Percentiles rank a stretch among this genome's conserved stretches.
phyloP scores from a whole-genome alignment of 148 eudicot genomes.

The Rhododendron griersonianum region DNA sequence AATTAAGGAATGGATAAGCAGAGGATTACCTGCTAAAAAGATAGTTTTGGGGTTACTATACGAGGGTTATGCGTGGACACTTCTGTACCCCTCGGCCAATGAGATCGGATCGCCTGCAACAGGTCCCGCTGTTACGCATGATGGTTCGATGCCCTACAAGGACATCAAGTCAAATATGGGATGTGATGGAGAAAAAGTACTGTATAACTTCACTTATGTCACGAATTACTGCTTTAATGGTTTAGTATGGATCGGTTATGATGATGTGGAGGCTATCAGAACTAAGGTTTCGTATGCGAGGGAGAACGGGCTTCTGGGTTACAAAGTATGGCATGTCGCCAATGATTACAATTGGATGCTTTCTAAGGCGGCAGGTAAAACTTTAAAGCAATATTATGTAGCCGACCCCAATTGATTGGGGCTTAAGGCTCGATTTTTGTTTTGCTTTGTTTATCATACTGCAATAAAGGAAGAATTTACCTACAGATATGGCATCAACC shows the following conservation, averaged over 20 bases:
- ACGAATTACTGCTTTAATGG: constrained; percentile 26
- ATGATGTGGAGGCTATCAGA: constrained; percentile 36
- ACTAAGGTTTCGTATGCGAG: constrained; percentile 43
- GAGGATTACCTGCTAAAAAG: constrained; percentile 29
- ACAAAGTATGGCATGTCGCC: constrained; percentile 28
- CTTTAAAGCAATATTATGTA: neutral
- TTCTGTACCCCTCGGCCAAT: constrained; percentile 16
- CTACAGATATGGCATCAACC: too few relatives aligned
- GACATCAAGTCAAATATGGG: constrained; percentile 15
- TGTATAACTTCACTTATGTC: constrained; percentile 31
- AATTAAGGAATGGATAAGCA: constrained; percentile 30
- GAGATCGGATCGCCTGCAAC: constrained; percentile 28
- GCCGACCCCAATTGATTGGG: neutral
- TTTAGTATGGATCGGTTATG: constrained; percentile 40
- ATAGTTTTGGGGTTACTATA: constrained; percentile 34
- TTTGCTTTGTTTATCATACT: neutral
- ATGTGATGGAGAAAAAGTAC: constrained; percentile 13
- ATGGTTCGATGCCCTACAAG: constrained; percentile 32
- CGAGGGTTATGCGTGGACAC: constrained; percentile 39
- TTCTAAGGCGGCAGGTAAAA: constrained; percentile 27
- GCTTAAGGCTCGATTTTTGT: neutral
- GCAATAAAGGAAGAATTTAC: neutral
- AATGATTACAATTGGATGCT: constrained; percentile 40
- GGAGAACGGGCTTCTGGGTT: constrained; percentile 41
- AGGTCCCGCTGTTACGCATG: constrained; percentile 24